A percentile compares a stretch with the other conserved stretches of the same genome.
These are phyloP conservation scores for Sporothrix schenckii DNA, from an alignment of 2,329 filamentous ascomycete genomes.

Conservation along the genomic window DNA sequence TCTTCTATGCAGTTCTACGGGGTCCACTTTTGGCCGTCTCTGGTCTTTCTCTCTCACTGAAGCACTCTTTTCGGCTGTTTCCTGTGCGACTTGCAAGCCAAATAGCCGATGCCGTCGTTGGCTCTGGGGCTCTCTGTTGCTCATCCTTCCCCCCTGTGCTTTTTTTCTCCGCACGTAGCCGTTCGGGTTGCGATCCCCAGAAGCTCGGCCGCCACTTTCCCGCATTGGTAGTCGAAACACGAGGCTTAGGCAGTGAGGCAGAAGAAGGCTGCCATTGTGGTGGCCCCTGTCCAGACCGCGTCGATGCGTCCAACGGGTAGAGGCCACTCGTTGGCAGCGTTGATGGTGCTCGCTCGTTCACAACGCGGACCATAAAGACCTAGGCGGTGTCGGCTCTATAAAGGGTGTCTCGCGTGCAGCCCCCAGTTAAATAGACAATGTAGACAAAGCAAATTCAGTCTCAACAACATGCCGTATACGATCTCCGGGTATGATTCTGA, in stretches of 20 bases:
- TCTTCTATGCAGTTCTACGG: slow-evolving; percentile 35
- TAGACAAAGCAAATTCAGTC: background rate
- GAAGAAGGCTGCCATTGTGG: too few relatives aligned
- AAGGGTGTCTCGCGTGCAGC: too few relatives aligned
- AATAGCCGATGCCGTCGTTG: slow-evolving; percentile 24
- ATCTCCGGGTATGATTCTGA: background rate
- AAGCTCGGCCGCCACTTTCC: slow-evolving; percentile 1
- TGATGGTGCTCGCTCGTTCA: too few relatives aligned
- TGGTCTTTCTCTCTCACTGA: background rate
- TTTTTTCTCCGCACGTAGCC: slow-evolving; percentile 20
- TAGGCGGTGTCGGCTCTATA: background rate
- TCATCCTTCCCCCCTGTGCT: background rate
- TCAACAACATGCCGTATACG: background rate
- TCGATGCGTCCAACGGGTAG: too few relatives aligned
- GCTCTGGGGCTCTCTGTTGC: background rate
- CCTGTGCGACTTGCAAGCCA: slow-evolving; percentile 20
- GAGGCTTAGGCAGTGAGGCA: too few relatives aligned
- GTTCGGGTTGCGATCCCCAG: background rate
- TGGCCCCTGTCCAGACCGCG: too few relatives aligned
- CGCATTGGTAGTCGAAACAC: background rate
- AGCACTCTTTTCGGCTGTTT: slow-evolving; percentile 24
- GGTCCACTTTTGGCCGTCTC: slow-evolving; percentile 15
- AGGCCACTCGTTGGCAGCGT: too few relatives aligned
- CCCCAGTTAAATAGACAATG: background rate
- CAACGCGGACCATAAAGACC: too few relatives aligned